Percentiles rank a stretch among this genome's conserved stretches.
phyloP scores from a whole-genome alignment of 2,329 filamentous ascomycete species.

The Colletotrichum sp. region DNA sequence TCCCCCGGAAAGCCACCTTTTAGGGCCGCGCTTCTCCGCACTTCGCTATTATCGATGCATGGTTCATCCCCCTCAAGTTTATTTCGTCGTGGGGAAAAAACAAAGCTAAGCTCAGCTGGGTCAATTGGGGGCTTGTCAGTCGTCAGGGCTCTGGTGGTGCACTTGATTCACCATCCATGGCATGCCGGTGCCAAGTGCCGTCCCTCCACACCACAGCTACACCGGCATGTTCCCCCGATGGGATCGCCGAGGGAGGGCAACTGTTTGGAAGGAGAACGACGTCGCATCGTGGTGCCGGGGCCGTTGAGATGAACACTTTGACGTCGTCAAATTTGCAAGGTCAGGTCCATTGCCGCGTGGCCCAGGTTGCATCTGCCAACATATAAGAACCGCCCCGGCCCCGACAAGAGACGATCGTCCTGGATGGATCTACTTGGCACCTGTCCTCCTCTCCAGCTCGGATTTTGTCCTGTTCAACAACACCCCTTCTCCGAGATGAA shows the following conservation, averaged over 20 bases:
- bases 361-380: background rate
- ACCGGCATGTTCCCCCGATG: background rate
- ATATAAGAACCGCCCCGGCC: background rate
- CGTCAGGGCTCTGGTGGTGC: background rate
- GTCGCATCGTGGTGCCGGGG: background rate
- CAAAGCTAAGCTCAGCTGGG: background rate
- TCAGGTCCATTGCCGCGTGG: background rate
- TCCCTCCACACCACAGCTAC: background rate
- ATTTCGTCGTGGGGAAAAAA: background rate
- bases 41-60: slow-evolving; percentile 14
- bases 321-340: background rate
- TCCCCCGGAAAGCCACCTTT: background rate
- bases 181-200: slow-evolving; percentile 15
- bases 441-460: background rate
- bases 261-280: background rate
- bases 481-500: slow-evolving; percentile 9
- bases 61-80: slow-evolving; percentile 1
- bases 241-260: background rate
- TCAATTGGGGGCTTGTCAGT: background rate
- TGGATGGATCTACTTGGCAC: background rate
- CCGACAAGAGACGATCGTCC: background rate
- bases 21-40: slow-evolving; percentile 13
- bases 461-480: background rate
- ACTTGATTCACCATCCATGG: background rate
- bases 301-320: background rate